A percentile compares a stretch with the other conserved stretches of the same genome.
These are phyloP conservation scores for Phaeosphaeriaceae sp. DNA, from an alignment of 2,329 filamentous ascomycete species.

Conservation along the genomic window DNA sequence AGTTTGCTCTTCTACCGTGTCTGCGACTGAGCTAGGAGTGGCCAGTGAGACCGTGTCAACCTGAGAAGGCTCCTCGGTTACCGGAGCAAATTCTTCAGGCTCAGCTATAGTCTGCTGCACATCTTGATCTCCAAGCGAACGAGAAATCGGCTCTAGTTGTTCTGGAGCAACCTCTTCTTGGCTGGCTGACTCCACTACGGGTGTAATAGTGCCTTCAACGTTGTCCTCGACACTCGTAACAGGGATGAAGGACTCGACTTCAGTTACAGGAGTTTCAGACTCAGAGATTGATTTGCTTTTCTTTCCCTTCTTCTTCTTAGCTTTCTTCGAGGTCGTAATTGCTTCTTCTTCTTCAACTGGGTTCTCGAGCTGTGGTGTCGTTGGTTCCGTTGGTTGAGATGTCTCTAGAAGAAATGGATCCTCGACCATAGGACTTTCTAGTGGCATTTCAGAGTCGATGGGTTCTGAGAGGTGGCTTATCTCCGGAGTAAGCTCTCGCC, in stretches of 20 bases:
- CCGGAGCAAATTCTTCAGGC: neutral
- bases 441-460: constrained; percentile 4
- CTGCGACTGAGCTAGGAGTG: neutral
- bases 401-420: constrained; percentile 5
- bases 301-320: constrained; percentile 39
- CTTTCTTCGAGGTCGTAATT: constrained; percentile 26
- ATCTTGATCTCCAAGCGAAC: neutral
- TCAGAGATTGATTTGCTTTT: constrained; percentile 26
- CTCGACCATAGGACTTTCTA: neutral
- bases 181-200: constrained; percentile 1
- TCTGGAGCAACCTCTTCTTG: neutral
- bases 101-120: constrained; percentile 1
- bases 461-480: constrained; percentile 25
- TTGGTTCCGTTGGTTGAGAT: constrained; percentile 1
- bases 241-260: constrained; percentile 8
- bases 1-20: constrained; percentile 4
- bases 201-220: neutral
- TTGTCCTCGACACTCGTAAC: neutral
- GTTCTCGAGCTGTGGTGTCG: neutral
- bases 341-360: constrained; percentile 5
- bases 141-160: neutral
- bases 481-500: constrained; percentile 59
- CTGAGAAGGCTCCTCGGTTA: neutral
- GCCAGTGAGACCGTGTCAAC: neutral
- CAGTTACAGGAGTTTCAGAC: constrained; percentile 21